Base-by-base conservation (phyloP, 2,329 filamentous ascomycete species). In the Corynespora cassiicola region DNA sequence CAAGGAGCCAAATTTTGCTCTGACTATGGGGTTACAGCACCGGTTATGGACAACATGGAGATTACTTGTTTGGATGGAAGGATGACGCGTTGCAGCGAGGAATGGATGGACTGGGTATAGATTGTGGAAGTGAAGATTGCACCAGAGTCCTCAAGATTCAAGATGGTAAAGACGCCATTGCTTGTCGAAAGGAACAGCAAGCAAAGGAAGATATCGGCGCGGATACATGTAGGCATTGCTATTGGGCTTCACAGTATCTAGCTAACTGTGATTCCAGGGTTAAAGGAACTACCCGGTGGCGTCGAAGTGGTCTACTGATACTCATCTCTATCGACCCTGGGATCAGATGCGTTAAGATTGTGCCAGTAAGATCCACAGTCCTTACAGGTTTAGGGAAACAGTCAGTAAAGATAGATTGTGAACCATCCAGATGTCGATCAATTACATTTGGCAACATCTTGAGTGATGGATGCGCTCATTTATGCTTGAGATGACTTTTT, bases 1-100 rank as follows among this genome's bases (percentile, higher is more conserved):
- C 16, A 14, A 5, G 4, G 6, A 4, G 26, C 12, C 15, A 14
- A 8, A 6, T 15, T 20, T 16, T 12, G 14, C 20, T 24, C 10
- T 14, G 7, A 12, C 14, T n/a, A 22, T 32, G 16, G 15, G 7
- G 5, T 7, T 6, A 41, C 25, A 56, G 47, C 1, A 43, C 36
- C n/a, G 52, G 53, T 3, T 56, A 52, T 28, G 54, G 56, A 7
- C 50, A 55, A 11, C 56, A 59, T 22, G 56, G 56, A 5, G 55
- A 59, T 35, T 59, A 54, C 12, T 31, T 54, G 7, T 54, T 54
- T 14, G 50, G 50, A 1, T 54, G 50, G 50, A 50, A 54, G 25
- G 50, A 35, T n/a, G 47, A 54, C 16, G 39, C 50, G 6, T 34
- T 54, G 6, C 50, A 54, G 22, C 41, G 46, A 11, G 50, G 36